These are phyloP conservation scores for Hibiscus mutabilis DNA, from an alignment of 345 rosid genomes.

Conservation along the genomic window DNA sequence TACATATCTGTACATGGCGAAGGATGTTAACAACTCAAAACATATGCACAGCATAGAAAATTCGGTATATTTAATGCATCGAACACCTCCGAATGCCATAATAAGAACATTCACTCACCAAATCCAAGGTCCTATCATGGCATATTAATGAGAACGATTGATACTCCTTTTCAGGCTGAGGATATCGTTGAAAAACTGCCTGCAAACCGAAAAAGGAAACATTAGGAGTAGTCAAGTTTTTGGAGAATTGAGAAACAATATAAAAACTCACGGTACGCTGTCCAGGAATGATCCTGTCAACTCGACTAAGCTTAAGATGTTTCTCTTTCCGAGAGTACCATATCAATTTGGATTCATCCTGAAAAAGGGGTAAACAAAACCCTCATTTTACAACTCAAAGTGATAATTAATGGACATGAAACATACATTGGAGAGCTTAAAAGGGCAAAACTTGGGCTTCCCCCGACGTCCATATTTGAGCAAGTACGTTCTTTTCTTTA, in stretches of 20 bases:
- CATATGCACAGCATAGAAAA: background rate
- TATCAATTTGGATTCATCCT: constrained; percentile 84
- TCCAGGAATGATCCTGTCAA: constrained; percentile 75
- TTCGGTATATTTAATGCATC: background rate
- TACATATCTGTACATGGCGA: constrained; percentile 62
- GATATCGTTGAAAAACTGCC: constrained; percentile 90
- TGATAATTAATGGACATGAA: background rate
- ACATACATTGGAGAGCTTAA: constrained; percentile 71
- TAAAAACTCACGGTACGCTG: constrained; percentile 83
- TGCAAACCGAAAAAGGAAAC: constrained; percentile 24
- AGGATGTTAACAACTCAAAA: constrained; percentile 10
- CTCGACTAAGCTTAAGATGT: constrained; percentile 59
- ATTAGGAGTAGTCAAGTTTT: constrained; percentile 21
- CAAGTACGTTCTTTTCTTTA: constrained; percentile 77
- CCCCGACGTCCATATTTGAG: constrained; percentile 91
- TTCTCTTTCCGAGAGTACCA: constrained; percentile 94
- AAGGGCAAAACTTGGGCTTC: constrained; percentile 88
- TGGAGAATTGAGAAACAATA: background rate
- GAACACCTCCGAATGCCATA: background rate
- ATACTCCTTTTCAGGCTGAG: constrained; percentile 94
- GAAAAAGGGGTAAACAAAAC: background rate
- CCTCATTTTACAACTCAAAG: no score
- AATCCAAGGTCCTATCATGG: constrained; percentile 73
- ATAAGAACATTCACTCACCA: constrained; percentile 44
- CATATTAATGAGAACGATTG: constrained; percentile 93